Conservation (phyloP, 2,329 filamentous ascomycete species). For the Blastomyces gilchristii region DNA sequence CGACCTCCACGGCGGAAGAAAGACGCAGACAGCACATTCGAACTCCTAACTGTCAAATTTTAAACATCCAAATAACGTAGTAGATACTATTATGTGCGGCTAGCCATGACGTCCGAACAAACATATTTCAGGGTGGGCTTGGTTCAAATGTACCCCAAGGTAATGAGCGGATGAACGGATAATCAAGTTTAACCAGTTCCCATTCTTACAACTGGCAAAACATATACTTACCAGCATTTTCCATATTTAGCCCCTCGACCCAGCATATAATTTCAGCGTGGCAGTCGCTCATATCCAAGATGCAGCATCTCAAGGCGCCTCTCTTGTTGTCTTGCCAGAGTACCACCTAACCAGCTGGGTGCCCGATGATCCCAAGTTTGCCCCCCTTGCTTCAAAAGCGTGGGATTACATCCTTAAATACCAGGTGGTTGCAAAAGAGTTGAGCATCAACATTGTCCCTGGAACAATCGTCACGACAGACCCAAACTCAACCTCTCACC, state of each 20-base stretch:
- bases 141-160: constrained; percentile 2
- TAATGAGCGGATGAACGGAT: neutral
- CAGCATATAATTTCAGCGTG: constrained; percentile 14
- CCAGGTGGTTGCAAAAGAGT: constrained; percentile 42
- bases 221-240: neutral
- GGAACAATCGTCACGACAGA: constrained; percentile 44
- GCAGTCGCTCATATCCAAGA: constrained; percentile 34
- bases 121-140: constrained; percentile 1
- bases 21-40: no score
- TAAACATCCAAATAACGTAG: neutral
- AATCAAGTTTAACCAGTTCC: neutral
- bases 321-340: constrained; percentile 50
- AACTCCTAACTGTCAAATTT: no score
- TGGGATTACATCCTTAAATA: constrained; percentile 43
- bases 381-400: constrained; percentile 38
- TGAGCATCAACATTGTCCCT: constrained; percentile 29
- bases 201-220: neutral
- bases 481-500: constrained; percentile 4
- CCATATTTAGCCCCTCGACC: constrained; percentile 1
- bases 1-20: no score
- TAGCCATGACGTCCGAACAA: neutral
- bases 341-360: constrained; percentile 47
- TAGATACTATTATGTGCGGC: neutral
- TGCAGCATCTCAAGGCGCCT: constrained; percentile 35
- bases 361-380: constrained; percentile 38